Base-by-base conservation (phyloP, 2,329 filamentous ascomycete species). In the Pestalotiopsis sp. region DNA sequence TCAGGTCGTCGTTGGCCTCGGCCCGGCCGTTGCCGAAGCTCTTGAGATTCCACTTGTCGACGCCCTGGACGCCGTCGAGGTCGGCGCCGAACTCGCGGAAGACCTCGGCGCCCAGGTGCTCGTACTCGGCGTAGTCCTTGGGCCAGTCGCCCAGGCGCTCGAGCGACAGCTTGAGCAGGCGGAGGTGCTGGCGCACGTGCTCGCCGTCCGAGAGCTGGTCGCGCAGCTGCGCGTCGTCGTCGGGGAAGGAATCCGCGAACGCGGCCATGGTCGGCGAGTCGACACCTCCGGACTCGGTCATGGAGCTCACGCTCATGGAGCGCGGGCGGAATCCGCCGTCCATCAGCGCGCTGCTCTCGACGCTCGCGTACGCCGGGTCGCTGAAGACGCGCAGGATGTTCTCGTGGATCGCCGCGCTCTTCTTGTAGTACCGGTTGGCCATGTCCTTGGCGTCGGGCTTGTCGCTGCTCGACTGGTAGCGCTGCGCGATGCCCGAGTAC, bases 31-130 rank as follows among this genome's bases (percentile, higher is more conserved):
- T 67, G 0, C 84, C 84, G 72, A 81, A 85, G 0, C 73, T 77
- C 74, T 84, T 83, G 13, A 82, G 74, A 66, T 80, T 75, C 84
- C 84, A 85, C 76, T 83, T 84, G 76, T 85, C 83, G 0, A 83
- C 80, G 1, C 82, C 83, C 68, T 83, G 80, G 0, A 80, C 74
- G 0, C 79, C 80, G 72, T 82, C 80, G 73, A 85, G 75, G 36
- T 80, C 77, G 4, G 72, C 68, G 4, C 75, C 75, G 70, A 81
- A 86, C 20, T 76, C 75, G 4, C 76, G 72, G 75, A 83, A 84
- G 6, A 86, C 65, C 62, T 84, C 78, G 0, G 79, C 80, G 63
- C 83, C 84, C 66, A 87, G 74, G 4, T 77, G 78, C 73, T 85
- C 80, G 71, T 86, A 87, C 73, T 85, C 83, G 9, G 70, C 75